Percentiles rank a stretch among this genome's conserved stretches.
Conservation (phyloP, 805 yeast species). For the Torulaspora maleeae region DNA sequence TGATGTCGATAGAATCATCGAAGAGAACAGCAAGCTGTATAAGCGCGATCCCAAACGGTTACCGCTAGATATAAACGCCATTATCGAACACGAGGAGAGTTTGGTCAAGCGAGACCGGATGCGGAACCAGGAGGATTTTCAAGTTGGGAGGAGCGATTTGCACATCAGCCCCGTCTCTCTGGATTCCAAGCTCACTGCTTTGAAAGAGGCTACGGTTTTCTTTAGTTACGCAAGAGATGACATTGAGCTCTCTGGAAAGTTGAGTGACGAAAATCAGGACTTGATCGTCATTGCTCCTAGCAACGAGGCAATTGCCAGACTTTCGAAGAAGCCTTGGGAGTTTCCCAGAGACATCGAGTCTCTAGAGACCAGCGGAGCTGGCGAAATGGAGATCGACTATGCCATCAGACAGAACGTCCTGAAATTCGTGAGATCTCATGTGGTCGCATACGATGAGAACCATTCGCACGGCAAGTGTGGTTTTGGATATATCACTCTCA, state of each 20-base stretch:
- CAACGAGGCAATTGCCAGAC: slow-evolving; percentile 51
- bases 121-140: slow-evolving; percentile 3
- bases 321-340: slow-evolving; percentile 71
- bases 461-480: slow-evolving; percentile 5
- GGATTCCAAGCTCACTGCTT: slow-evolving; percentile 33
- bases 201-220: slow-evolving; percentile 52
- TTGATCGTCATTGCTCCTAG: slow-evolving; percentile 67
- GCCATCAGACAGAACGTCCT: slow-evolving; percentile 49
- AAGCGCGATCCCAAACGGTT: slow-evolving; percentile 13
- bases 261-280: slow-evolving; percentile 42
- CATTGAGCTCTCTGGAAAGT: slow-evolving; percentile 43
- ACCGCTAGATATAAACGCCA: slow-evolving; percentile 12
- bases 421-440: slow-evolving; percentile 59
- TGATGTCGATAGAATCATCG: slow-evolving; percentile 2
- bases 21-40: slow-evolving; percentile 1
- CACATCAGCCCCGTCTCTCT: slow-evolving; percentile 12
- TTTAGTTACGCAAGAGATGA: slow-evolving; percentile 68
- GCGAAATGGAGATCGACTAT: slow-evolving; percentile 45
- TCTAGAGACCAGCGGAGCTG: slow-evolving; percentile 23
- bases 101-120: slow-evolving; percentile 2
- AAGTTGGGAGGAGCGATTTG: background rate
- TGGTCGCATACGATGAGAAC: slow-evolving; percentile 37
- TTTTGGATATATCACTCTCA: slow-evolving; percentile 10
- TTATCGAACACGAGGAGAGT: slow-evolving; percentile 4
- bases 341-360: slow-evolving; percentile 51